phyloP scores from a whole-genome alignment of 2,329 filamentous ascomycete species.

The Colletotrichum eremochloae region DNA sequence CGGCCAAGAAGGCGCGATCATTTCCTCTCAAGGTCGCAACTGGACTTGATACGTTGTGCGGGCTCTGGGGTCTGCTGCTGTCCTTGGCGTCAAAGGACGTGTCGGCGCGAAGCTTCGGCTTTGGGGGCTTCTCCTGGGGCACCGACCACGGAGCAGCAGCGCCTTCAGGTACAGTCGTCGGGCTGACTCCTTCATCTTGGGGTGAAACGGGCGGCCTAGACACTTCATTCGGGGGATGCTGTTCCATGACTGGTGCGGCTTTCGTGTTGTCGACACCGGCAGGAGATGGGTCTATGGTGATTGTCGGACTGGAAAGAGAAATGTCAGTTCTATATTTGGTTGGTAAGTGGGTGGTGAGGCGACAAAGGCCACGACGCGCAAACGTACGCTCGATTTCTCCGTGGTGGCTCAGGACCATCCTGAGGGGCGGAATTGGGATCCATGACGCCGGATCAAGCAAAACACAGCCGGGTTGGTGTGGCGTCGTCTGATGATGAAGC shows the following conservation, averaged over 20 bases:
- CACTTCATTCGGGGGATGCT: slow-evolving; percentile 45
- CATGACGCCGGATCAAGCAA: slow-evolving; percentile 25
- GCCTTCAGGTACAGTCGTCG: slow-evolving; percentile 54
- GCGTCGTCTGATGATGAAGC: slow-evolving; percentile 27
- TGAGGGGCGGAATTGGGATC: slow-evolving; percentile 33
- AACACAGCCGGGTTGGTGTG: slow-evolving; percentile 31
- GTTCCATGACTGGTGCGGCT: slow-evolving; percentile 48
- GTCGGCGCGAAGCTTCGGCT: slow-evolving; percentile 64
- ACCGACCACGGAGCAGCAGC: slow-evolving; percentile 46
- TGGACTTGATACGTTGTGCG: slow-evolving; percentile 78
- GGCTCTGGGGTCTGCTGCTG: slow-evolving; percentile 71
- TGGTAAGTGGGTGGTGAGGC: not conserved
- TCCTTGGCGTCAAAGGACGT: slow-evolving; percentile 75
- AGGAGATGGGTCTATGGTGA: slow-evolving; percentile 67
- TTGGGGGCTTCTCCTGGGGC: slow-evolving; percentile 45
- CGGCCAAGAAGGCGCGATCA: slow-evolving; percentile 72
- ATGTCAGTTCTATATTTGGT: slow-evolving; percentile 38
- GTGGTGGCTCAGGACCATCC: slow-evolving; percentile 39
- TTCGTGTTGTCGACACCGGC: slow-evolving; percentile 47
- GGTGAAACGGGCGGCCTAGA: slow-evolving; percentile 53
- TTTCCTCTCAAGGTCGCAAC: slow-evolving; percentile 58
- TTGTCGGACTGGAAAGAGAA: slow-evolving; percentile 59
- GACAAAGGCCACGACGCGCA: not conserved
- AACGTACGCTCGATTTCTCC: slow-evolving; percentile 57
- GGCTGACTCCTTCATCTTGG: slow-evolving; percentile 57